Conservation (phyloP, 495 filamentous ascomycete species). For the Evansstolkia leycettana region DNA sequence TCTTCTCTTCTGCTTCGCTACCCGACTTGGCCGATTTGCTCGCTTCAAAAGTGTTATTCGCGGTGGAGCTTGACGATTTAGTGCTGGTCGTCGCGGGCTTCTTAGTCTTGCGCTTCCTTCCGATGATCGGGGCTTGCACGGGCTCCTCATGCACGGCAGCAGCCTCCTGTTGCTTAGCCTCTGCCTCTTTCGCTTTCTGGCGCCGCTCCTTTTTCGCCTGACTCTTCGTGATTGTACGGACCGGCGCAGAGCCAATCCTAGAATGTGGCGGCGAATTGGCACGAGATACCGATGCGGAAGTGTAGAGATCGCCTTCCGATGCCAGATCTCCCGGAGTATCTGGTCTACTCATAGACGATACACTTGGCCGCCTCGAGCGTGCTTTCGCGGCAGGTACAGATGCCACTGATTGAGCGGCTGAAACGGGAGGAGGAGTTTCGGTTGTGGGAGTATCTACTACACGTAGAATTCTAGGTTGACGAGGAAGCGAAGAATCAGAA, state of each 20-base stretch:
- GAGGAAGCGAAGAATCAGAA: constrained; percentile 35
- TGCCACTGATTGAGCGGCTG: constrained; percentile 26
- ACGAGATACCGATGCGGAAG: constrained; percentile 72
- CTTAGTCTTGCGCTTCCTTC: constrained; percentile 85
- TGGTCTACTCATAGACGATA: constrained; percentile 52
- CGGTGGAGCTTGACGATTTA: constrained; percentile 24
- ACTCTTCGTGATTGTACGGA: constrained; percentile 75
- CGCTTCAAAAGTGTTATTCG: constrained; percentile 20
- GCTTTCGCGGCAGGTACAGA: constrained; percentile 24
- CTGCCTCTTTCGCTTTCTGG: constrained; percentile 46
- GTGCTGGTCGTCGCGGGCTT: constrained; percentile 40
- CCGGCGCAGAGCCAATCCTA: constrained; percentile 65
- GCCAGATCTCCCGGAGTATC: constrained; percentile 68
- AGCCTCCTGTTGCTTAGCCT: constrained; percentile 50
- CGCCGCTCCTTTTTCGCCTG: constrained; percentile 77
- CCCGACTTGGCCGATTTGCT: constrained; percentile 21
- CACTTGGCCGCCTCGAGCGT: constrained; percentile 45
- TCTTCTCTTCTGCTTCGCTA: constrained; percentile 14
- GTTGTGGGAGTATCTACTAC: constrained; percentile 61
- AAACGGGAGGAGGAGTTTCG: constrained; percentile 38
- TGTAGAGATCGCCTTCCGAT: constrained; percentile 65
- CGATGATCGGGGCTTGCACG: constrained; percentile 70
- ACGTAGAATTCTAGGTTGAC: constrained; percentile 45
- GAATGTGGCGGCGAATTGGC: constrained; percentile 73
- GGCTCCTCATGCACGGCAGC: constrained; percentile 41